Percentiles rank a stretch among this genome's conserved stretches.
Conservation (phyloP, 805 yeast genomes). For the Pichia pseudocactophila region DNA sequence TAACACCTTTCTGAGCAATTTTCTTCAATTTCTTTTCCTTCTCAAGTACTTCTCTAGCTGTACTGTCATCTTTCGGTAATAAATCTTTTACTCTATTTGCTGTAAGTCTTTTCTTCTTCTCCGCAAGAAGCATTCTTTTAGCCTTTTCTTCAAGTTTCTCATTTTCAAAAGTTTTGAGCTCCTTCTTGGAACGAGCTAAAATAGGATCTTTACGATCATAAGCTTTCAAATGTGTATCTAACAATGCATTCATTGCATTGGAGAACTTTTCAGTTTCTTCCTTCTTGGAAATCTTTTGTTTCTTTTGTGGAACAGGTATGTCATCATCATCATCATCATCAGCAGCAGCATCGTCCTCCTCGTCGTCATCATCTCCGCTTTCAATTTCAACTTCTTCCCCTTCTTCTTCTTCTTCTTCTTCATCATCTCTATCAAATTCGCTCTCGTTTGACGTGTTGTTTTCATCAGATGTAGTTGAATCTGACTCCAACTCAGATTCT, state of each 20-base stretch:
- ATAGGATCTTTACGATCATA: conserved; percentile 87
- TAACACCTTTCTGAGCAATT: conserved; percentile 37
- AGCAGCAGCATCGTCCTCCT: conserved; percentile 13
- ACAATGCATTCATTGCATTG: conserved; percentile 71
- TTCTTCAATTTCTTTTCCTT: conserved; percentile 63
- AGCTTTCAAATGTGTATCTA: conserved; percentile 80
- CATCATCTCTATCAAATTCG: too few species aligned
- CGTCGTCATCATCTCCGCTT: conserved; percentile 14
- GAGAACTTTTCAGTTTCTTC: conserved; percentile 78
- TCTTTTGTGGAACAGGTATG: conserved; percentile 32
- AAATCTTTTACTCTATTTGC: conserved; percentile 60
- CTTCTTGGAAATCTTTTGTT: conserved; percentile 47
- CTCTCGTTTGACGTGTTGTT: too few species aligned
- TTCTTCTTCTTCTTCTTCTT: not conserved
- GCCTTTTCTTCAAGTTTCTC: conserved; percentile 83
- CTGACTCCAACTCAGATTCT: conserved; percentile 2
- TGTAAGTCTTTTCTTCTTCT: conserved; percentile 60
- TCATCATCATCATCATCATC: conserved; percentile 21
- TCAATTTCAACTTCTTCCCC: conserved; percentile 12
- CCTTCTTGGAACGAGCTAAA: conserved; percentile 70
- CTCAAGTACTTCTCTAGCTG: conserved; percentile 37
- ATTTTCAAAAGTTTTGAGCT: conserved; percentile 62
- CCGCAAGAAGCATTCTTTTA: conserved; percentile 55
- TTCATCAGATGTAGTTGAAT: too few species aligned
- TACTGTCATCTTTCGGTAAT: conserved; percentile 52